Conservation (phyloP, 306 rosid genomes). For the Astragalus membranaceus region DNA sequence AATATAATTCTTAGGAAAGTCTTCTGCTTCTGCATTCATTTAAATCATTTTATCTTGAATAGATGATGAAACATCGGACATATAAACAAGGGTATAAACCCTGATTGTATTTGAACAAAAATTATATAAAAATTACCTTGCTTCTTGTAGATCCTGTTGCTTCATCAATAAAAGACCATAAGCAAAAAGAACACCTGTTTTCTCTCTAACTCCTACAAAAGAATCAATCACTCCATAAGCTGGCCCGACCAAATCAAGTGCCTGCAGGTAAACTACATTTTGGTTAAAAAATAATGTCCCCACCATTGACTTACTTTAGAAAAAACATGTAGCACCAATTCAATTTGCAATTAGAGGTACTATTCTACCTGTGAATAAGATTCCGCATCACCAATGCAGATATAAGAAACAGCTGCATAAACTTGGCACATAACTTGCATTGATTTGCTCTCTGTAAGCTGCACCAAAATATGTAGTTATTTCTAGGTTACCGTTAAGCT, state of each 20-base stretch:
- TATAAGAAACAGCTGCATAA: constrained; percentile 90
- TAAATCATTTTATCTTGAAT: not conserved
- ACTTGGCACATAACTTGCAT: constrained; percentile 89
- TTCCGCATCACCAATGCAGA: constrained; percentile 95
- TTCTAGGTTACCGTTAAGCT: constrained; percentile 18
- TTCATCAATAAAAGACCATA: constrained; percentile 90
- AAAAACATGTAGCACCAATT: constrained; percentile 4
- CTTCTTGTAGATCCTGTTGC: constrained; percentile 94
- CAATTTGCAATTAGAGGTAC: constrained; percentile 7
- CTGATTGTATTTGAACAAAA: not conserved
- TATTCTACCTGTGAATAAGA: constrained; percentile 74
- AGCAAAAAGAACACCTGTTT: constrained; percentile 86
- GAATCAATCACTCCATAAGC: constrained; percentile 88
- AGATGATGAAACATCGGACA: not conserved
- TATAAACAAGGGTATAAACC: not conserved
- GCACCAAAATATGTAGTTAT: constrained; percentile 25
- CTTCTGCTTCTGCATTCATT: not conserved
- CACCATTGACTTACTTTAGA: not conserved
- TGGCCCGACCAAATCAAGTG: constrained; percentile 90
- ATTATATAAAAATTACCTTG: constrained; percentile 46
- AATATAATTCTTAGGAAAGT: not conserved
- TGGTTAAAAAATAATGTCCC: constrained; percentile 11
- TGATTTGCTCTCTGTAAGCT: constrained; percentile 94
- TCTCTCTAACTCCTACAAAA: constrained; percentile 97
- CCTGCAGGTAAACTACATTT: constrained; percentile 52